Conservation (phyloP, 148 eudicot genomes). For the Camellia sinensis region DNA sequence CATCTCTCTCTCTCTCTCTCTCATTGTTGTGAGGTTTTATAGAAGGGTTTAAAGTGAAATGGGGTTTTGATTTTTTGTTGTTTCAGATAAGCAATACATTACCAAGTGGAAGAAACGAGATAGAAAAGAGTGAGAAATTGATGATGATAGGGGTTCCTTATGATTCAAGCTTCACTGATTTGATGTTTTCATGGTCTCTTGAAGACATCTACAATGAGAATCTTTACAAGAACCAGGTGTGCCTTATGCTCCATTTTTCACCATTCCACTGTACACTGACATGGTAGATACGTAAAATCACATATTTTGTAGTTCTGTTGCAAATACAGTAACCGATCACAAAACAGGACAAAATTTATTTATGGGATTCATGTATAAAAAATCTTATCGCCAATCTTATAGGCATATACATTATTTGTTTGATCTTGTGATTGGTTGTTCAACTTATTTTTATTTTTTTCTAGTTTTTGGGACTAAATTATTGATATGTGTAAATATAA, state of each 20-base stretch:
- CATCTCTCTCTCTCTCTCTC: too few relatives aligned
- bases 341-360: too few relatives aligned
- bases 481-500: too few relatives aligned
- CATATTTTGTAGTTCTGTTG: too few relatives aligned
- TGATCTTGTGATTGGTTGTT: too few relatives aligned
- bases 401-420: too few relatives aligned
- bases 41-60: neutral
- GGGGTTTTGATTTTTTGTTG: neutral
- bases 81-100: neutral
- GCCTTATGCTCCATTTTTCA: constrained; percentile 19
- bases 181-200: constrained; percentile 60
- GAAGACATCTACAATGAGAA: constrained; percentile 55
- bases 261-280: neutral
- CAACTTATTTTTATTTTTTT: too few relatives aligned
- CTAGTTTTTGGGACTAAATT: too few relatives aligned
- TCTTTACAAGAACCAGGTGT: constrained; percentile 33
- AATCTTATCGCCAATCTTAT: too few relatives aligned
- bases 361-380: too few relatives aligned
- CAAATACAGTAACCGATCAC: too few relatives aligned
- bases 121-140: neutral
- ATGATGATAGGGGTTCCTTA: constrained; percentile 13
- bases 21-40: neutral
- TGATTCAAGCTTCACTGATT: constrained; percentile 25
- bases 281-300: neutral
- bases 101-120: too few relatives aligned